phyloP scores from a whole-genome alignment of 257 asterid species.

The Anisodus tanguticus region DNA sequence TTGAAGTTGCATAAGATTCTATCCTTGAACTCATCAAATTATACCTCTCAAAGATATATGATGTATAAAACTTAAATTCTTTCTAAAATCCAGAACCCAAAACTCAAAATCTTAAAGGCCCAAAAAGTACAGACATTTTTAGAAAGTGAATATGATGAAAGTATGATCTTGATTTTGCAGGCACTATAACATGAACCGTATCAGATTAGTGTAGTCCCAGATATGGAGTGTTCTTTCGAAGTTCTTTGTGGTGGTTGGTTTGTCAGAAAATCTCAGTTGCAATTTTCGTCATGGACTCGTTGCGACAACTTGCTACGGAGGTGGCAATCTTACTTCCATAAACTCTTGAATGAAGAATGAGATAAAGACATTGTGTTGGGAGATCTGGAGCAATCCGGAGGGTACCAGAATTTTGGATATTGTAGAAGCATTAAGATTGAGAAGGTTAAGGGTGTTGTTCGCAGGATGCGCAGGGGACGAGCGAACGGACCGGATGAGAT shows the following conservation, averaged over 20 bases:
- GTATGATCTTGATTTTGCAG: constrained; percentile 56
- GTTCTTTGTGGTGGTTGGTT: constrained; percentile 92
- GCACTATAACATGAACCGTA: constrained; percentile 98
- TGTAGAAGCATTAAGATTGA: no score
- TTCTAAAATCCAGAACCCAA: no score
- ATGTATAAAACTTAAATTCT: no score
- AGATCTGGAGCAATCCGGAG: no score
- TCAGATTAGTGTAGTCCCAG: constrained; percentile 97
- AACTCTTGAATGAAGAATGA: no score
- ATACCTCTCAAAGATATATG: constrained; percentile 14
- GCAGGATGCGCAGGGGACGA: no score
- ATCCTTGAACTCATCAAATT: constrained; percentile 43
- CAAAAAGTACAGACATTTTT: not conserved
- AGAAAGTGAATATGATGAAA: constrained; percentile 32
- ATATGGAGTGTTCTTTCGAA: constrained; percentile 97
- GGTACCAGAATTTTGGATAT: no score
- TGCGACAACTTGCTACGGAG: constrained; percentile 17
- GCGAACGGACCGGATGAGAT: no score
- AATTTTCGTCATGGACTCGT: constrained; percentile 95
- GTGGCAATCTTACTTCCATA: no score
- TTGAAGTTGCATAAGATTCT: constrained; percentile 99
- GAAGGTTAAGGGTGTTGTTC: no score
- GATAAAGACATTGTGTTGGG: no score
- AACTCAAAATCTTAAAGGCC: no score
- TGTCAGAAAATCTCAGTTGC: constrained; percentile 98